These are phyloP conservation scores for Macrolepiota dolichaula DNA, from an alignment of 768 basidiomycete genomes.

Conservation along the genomic window DNA sequence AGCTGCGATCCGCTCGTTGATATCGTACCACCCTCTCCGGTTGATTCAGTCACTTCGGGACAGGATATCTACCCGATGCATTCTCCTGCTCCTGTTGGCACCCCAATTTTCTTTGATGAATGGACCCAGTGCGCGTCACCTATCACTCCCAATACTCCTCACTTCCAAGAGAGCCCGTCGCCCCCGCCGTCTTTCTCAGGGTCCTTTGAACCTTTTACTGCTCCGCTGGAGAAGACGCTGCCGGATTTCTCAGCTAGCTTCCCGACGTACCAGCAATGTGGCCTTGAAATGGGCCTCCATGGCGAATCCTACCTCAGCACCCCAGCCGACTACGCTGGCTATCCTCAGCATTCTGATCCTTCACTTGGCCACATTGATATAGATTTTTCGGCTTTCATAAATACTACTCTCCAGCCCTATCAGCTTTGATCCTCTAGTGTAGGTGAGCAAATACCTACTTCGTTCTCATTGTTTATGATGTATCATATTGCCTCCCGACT, in stretches of 20 bases:
- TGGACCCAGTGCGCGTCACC: slow-evolving; percentile 47
- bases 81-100: slow-evolving; percentile 31
- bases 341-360: slow-evolving; percentile 11
- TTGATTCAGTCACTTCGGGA: slow-evolving; percentile 16
- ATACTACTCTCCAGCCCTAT: slow-evolving; percentile 23
- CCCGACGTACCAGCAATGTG: slow-evolving; percentile 18
- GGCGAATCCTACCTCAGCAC: slow-evolving; percentile 13
- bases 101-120: slow-evolving; percentile 26
- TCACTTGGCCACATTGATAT: slow-evolving; percentile 19
- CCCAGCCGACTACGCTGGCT: slow-evolving; percentile 12
- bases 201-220: slow-evolving; percentile 20
- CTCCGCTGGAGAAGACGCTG: slow-evolving; percentile 26
- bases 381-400: slow-evolving; percentile 33
- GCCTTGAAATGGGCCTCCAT: slow-evolving; percentile 11
- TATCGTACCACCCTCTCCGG: slow-evolving; percentile 17
- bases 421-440: not conserved
- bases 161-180: slow-evolving; percentile 26
- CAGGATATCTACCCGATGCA: slow-evolving; percentile 12
- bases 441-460: not conserved
- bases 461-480: slow-evolving; percentile 11
- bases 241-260: slow-evolving; percentile 16
- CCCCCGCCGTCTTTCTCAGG: slow-evolving; percentile 24
- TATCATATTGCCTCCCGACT: slow-evolving; percentile 2
- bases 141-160: slow-evolving; percentile 39
- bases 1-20: slow-evolving; percentile 27